phyloP scores from a whole-genome alignment of 2,329 filamentous ascomycete genomes.

The Fusarium equiseti region DNA sequence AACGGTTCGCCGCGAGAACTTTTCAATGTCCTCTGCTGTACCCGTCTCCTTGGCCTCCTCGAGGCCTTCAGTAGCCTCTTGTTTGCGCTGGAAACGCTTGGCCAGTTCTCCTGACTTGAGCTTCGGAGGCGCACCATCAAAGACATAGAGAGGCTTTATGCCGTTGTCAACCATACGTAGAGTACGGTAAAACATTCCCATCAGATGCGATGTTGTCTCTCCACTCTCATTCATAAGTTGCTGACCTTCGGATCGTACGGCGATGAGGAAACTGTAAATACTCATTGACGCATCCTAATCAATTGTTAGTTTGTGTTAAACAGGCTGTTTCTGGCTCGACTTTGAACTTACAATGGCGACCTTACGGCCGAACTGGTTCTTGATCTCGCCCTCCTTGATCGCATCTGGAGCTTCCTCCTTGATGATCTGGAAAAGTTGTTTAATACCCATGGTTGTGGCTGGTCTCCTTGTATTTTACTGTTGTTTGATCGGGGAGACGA shows the following conservation, averaged over 20 bases:
- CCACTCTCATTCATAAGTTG: constrained; percentile 95
- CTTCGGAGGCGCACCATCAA: constrained; percentile 96
- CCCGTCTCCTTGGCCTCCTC: constrained; percentile 98
- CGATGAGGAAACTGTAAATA: constrained; percentile 98
- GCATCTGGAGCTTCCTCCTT: constrained; percentile 95
- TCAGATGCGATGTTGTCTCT: constrained; percentile 96
- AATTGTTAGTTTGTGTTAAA: constrained; percentile 7
- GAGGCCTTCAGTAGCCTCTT: constrained; percentile 87
- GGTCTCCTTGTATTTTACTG: constrained; percentile 2
- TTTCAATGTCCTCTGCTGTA: constrained; percentile 96
- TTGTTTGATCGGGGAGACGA: background rate
- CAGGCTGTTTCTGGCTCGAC: background rate
- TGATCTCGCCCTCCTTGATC: constrained; percentile 97
- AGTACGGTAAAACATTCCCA: constrained; percentile 99
- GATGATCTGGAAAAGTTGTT: constrained; percentile 83
- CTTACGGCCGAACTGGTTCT: constrained; percentile 98
- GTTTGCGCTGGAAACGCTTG: constrained; percentile 94
- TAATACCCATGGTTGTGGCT: constrained; percentile 68
- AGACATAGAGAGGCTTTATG: constrained; percentile 98
- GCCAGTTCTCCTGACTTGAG: constrained; percentile 97
- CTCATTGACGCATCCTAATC: constrained; percentile 82
- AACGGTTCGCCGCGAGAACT: constrained; percentile 93
- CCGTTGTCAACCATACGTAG: constrained; percentile 98
- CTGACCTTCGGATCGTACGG: constrained; percentile 95
- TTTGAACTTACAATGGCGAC: constrained; percentile 84